These are phyloP conservation scores for Microascus cirrosus DNA, from an alignment of 2,329 filamentous ascomycete genomes.

Conservation along the genomic window DNA sequence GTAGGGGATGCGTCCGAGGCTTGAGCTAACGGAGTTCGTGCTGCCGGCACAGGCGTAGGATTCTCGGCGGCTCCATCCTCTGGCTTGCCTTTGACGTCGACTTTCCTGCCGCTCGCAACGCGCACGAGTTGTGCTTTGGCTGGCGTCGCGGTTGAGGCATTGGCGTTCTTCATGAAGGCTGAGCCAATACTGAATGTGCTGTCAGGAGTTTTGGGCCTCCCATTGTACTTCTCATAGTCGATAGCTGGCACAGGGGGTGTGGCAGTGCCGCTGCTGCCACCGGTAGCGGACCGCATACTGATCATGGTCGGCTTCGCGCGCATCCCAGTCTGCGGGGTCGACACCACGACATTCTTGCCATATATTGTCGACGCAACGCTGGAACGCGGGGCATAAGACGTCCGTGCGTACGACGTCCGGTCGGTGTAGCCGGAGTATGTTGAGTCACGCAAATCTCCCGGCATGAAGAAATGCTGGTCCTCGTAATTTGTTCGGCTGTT, in stretches of 20 bases:
- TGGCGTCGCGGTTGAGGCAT: constrained; percentile 42
- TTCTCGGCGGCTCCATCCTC: constrained; percentile 7
- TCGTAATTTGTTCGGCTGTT: constrained; percentile 44
- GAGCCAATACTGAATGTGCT: constrained; percentile 57
- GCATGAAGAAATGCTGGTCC: constrained; percentile 89
- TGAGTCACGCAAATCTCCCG: constrained; percentile 79
- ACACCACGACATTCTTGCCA: constrained; percentile 72
- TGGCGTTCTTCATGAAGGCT: constrained; percentile 56
- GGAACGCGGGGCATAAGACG: constrained; percentile 48
- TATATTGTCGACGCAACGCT: constrained; percentile 92
- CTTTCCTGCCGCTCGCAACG: constrained; percentile 38
- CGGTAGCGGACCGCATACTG: constrained; percentile 68
- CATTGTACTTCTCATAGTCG: constrained; percentile 48
- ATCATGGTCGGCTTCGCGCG: constrained; percentile 86
- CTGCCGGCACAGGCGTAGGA: constrained; percentile 6
- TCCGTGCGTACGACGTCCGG: constrained; percentile 48
- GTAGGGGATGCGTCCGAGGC: constrained; percentile 24
- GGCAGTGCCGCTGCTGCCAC: constrained; percentile 36
- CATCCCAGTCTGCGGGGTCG: constrained; percentile 78
- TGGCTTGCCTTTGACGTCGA: constrained; percentile 9
- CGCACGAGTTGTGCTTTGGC: constrained; percentile 49
- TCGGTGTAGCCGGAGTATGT: constrained; percentile 65
- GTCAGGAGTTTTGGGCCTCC: constrained; percentile 40
- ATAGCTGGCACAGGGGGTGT: constrained; percentile 65
- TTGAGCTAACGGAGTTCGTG: constrained; percentile 12